Base-by-base conservation (phyloP, 148 eudicot species). In the Agrostemma githago region DNA sequence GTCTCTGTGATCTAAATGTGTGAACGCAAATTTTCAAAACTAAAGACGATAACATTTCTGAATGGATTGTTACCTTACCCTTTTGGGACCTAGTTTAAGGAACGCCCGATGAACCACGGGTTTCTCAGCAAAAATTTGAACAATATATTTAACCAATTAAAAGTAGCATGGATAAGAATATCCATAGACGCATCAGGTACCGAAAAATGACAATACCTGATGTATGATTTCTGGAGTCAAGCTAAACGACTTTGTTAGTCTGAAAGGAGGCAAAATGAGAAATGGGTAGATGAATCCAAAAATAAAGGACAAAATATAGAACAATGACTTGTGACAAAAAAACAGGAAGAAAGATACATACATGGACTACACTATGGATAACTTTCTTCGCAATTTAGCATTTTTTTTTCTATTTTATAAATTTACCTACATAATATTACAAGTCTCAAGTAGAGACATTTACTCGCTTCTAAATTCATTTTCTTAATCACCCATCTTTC, bases 61-160 rank as follows among this genome's bases (percentile, higher is more conserved):
- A 72, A 76, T 42, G 16, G 44, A 53, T 59, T 53, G 40, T 34
- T 70, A n/a, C 19, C 64, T 76, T 81, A 92, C 99, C 97, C 86
- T 95, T 39, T 66, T 80, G 44, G 97, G 97, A 65, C 92, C 99
- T 82, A 90, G 81, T 44, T 80, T 92, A 83, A 95, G 74, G 76
- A 87, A 92, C 63, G 97, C 97, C 72, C 83, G 89, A 81, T 93
- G 97, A 77, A 95, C 99, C 20, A 96, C 99, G 62, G 99, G 99
- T 77, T 92, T 95, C 85, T 95, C 99, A 77, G 99, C 99, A 88
- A 95, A 95, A 72, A 95, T 95, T 97, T 95, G 90, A 74, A 64
- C 74, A 79, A 21, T 60, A 70, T 66, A 5, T 2, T 48, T 16
- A 40, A 68, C 70, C 78, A 20, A 74, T 54, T 44, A 71, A 17